Conservation (phyloP, 73 alveolate genomes). For the Paramecium tetraurelia region DNA sequence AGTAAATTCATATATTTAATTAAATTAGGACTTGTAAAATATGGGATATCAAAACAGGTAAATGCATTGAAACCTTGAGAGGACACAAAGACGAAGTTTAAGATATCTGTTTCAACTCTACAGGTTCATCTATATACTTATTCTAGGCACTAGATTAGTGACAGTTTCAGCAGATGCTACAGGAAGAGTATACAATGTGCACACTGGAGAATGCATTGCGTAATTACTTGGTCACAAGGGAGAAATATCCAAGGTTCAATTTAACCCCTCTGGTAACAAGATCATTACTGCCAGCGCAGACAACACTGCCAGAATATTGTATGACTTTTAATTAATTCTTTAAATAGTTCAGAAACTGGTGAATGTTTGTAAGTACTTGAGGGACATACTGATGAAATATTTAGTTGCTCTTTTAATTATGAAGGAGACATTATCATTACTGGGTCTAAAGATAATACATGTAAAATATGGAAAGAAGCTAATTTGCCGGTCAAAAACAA, state of each 20-base stretch:
- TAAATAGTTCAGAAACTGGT: conserved; percentile 92
- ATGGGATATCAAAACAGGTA: conserved; percentile 98
- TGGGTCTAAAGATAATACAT: conserved; percentile 96
- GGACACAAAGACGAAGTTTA: conserved; percentile 97
- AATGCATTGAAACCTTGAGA: conserved; percentile 96
- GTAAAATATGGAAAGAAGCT: conserved; percentile 95
- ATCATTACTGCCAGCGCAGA: conserved; percentile 98
- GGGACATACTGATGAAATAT: conserved; percentile 99
- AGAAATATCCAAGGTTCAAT: conserved; percentile 93
- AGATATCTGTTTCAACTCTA: conserved; percentile 19
- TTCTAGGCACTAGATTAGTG: conserved; percentile 87
- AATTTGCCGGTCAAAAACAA: neutral
- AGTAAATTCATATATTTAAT: neutral
- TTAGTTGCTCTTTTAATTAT: conserved; percentile 99
- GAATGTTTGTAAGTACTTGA: conserved; percentile 94
- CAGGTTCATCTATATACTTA: conserved; percentile 53
- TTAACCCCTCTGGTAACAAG: conserved; percentile 97
- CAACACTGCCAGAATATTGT: conserved; percentile 97
- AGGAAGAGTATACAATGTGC: conserved; percentile 94
- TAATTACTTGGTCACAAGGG: conserved; percentile 87
- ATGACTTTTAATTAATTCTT: neutral
- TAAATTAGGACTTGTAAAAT: conserved; percentile 88
- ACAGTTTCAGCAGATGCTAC: conserved; percentile 98
- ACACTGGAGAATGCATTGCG: conserved; percentile 77
- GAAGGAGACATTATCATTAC: conserved; percentile 99